phyloP scores from a whole-genome alignment of 371 early-diverging fungal species.

The Rhizopus delemar region DNA sequence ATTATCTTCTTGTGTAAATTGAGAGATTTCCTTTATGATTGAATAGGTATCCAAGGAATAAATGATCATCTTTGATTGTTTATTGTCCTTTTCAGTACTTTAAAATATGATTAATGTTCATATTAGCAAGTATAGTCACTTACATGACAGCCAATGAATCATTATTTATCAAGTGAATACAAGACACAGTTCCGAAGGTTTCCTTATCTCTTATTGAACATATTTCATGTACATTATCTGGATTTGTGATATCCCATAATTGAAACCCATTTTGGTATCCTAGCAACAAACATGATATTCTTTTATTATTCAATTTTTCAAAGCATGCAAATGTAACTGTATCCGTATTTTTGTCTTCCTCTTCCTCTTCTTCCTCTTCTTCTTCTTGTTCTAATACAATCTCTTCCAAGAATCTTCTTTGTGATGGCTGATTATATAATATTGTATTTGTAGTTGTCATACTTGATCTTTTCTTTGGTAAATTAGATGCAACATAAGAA shows the following conservation, averaged over 20 bases:
- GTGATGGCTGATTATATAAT: constrained; percentile 7
- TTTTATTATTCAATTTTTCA: constrained; percentile 26
- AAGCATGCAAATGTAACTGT: constrained; percentile 40
- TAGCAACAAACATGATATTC: constrained; percentile 56
- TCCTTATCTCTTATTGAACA: constrained; percentile 62
- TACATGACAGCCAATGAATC: constrained; percentile 57
- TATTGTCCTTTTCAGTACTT: constrained; percentile 5
- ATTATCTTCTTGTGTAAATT: constrained; percentile 34
- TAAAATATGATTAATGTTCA: constrained; percentile 10
- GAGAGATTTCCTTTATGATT: constrained; percentile 30
- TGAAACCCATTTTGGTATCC: constrained; percentile 84
- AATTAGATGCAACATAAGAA: constrained; percentile 55
- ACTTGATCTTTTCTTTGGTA: constrained; percentile 44
- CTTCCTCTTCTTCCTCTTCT: constrained; percentile 23
- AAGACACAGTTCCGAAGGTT: constrained; percentile 47
- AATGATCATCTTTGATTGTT: constrained; percentile 9
- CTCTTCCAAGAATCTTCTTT: too few relatives aligned
- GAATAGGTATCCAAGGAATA: constrained; percentile 54
- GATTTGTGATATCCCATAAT: constrained; percentile 75
- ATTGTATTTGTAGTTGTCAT: constrained; percentile 33
- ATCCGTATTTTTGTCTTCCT: constrained; percentile 25
- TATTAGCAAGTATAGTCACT: constrained; percentile 7
- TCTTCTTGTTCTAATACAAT: neutral
- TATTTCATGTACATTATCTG: constrained; percentile 73
- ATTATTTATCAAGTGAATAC: constrained; percentile 45